Conservation (phyloP, 2,329 filamentous ascomycete species). For the Pseudocercospora pini-densiflorae region DNA sequence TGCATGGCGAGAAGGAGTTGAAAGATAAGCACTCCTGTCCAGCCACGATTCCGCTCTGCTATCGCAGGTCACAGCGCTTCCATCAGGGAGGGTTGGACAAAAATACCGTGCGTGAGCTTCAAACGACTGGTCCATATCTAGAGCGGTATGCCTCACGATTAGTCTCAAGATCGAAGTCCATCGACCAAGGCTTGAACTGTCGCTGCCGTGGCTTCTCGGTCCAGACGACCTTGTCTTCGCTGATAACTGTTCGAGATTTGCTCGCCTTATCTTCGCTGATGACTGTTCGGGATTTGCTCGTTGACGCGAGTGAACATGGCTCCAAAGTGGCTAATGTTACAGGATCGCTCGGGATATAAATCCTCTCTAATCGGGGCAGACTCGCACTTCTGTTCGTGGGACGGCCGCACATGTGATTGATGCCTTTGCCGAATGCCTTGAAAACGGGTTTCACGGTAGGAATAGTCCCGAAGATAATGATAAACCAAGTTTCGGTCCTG, state of each 20-base stretch:
- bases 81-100: neutral
- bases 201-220: neutral
- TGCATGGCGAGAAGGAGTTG: neutral
- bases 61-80: neutral
- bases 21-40: neutral
- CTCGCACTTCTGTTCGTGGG: neutral
- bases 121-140: neutral
- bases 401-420: constrained; percentile 3
- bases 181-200: neutral
- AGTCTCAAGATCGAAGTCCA: constrained; percentile 1
- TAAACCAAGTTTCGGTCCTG: constrained; percentile 28
- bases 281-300: neutral
- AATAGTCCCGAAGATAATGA: constrained; percentile 30
- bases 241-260: neutral
- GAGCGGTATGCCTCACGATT: neutral
- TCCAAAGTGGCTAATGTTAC: neutral
- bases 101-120: neutral
- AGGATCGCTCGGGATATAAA: neutral
- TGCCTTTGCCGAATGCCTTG: constrained; percentile 12
- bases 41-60: neutral
- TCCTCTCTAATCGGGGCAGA: neutral
- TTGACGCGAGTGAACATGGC: neutral
- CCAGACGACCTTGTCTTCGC: neutral
- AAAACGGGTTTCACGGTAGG: constrained; percentile 24
- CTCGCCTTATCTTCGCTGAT: neutral